These are phyloP conservation scores for Neonectria ditissima DNA, from an alignment of 2,329 filamentous ascomycete species.

Conservation along the genomic window DNA sequence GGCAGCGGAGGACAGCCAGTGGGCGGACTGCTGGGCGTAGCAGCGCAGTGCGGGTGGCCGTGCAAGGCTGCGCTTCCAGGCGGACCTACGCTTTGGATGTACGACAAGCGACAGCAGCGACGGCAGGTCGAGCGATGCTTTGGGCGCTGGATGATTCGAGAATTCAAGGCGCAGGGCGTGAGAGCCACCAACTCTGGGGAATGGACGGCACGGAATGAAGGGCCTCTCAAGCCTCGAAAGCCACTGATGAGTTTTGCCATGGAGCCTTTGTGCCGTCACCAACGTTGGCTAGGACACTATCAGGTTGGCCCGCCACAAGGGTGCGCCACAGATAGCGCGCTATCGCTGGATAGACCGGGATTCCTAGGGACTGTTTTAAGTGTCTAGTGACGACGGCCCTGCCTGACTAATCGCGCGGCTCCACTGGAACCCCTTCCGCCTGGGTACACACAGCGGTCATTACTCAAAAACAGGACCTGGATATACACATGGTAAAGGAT, in stretches of 20 bases:
- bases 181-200: slow-evolving; percentile 35
- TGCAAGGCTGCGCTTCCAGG: slow-evolving; percentile 14
- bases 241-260: slow-evolving; percentile 46
- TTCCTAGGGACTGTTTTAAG: slow-evolving; percentile 24
- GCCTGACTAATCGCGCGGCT: slow-evolving; percentile 25
- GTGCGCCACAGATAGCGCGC: slow-evolving; percentile 10
- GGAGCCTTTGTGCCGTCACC: slow-evolving; percentile 36
- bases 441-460: slow-evolving; percentile 12
- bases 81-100: slow-evolving; percentile 16
- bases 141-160: slow-evolving; percentile 19
- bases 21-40: slow-evolving; percentile 14
- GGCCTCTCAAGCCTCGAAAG: slow-evolving; percentile 45
- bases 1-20: slow-evolving; percentile 31
- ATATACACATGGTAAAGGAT: too few species aligned
- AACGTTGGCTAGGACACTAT: slow-evolving; percentile 20
- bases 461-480: slow-evolving; percentile 14
- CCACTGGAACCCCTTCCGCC: slow-evolving; percentile 12
- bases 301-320: neutral
- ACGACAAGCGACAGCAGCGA: slow-evolving; percentile 15
- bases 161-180: slow-evolving; percentile 36
- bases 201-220: slow-evolving; percentile 41
- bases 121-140: slow-evolving; percentile 2
- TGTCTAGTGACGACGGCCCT: slow-evolving; percentile 13
- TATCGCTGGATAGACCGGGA: slow-evolving; percentile 7
- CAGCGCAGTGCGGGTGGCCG: slow-evolving; percentile 8